These are phyloP conservation scores for Xerocomellus amylosporus DNA, from an alignment of 768 basidiomycete species.

Conservation along the genomic window DNA sequence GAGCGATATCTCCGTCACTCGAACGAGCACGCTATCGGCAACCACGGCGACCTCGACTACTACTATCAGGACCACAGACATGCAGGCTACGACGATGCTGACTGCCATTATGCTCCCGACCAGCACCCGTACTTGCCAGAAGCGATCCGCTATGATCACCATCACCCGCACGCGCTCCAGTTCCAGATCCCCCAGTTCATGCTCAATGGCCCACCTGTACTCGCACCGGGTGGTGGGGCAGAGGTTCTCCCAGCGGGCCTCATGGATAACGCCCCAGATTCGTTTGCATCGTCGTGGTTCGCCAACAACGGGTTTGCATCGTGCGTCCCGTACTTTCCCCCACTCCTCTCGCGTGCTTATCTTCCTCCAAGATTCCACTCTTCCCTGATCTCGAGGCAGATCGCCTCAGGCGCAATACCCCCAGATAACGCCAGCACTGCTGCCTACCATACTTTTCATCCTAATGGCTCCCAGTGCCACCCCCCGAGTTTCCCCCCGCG, in stretches of 20 bases:
- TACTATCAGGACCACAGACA: conserved; percentile 14
- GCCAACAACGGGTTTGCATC: conserved; percentile 42
- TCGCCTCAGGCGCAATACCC: background rate
- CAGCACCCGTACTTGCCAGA: conserved; percentile 3
- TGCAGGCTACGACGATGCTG: conserved; percentile 7
- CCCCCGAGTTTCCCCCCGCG: background rate
- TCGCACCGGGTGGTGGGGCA: conserved; percentile 71
- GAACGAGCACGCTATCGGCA: background rate
- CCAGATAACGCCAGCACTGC: background rate
- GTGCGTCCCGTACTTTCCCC: conserved; percentile 16
- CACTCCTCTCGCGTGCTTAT: conserved; percentile 10
- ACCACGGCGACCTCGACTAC: conserved; percentile 2
- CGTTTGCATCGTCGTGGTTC: conserved; percentile 47
- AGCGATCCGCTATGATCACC: background rate
- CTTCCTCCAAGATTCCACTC: conserved; percentile 22
- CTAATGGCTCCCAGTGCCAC: background rate
- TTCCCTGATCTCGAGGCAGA: conserved; percentile 18
- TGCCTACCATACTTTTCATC: background rate
- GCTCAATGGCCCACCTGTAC: conserved; percentile 51
- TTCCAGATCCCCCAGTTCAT: conserved; percentile 70
- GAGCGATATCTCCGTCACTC: conserved; percentile 37
- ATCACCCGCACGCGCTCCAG: conserved; percentile 32
- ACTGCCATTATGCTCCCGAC: conserved; percentile 8
- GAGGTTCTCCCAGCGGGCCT: conserved; percentile 61
- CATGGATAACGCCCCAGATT: conserved; percentile 21